Base-by-base conservation (phyloP, 2,329 filamentous ascomycete genomes). In the Pseudocercospora cruenta region DNA sequence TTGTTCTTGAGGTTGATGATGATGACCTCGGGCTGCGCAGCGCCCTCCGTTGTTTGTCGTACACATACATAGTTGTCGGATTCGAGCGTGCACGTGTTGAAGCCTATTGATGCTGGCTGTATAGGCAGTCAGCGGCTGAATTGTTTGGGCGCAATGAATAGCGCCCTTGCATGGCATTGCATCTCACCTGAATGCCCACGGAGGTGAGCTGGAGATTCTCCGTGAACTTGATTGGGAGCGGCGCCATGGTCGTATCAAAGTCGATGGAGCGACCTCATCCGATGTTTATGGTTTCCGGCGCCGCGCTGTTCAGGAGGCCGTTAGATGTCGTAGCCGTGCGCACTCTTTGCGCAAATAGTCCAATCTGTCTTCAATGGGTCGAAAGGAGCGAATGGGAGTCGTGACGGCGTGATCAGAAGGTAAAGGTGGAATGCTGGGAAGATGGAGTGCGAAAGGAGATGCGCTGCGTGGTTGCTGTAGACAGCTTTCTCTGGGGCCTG, bases 1-100 rank as follows among this genome's bases (percentile, higher is more conserved):
- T 90, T 90, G 83, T 97, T 96, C 83, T 98, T 97, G 78, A 99
- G 90, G 82, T 99, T 92, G 82, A 99, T 85, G 80, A 99, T 99
- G 81, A 99, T 91, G 72, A 99, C 94, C 82, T 97, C 94, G 71
- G 94, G 92, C 75, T 92, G 90, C 71, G 93, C 87, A 71, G 90
- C 88, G 75, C 93, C 91, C 79, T 87, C 90, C 81, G 94, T 91
- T 84, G 96, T 94, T 83, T 98, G 94, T 81, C 95, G 91, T 78
- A 99, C 91, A 82, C 95, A 99, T 76, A 99, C 92, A 82, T 90
- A 99, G 79, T 91, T 88, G 82, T 99, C 95, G 78, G 95, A 99
- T 86, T 99, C 95, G 83, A 99, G 88, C 80, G 95, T 99, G 84
- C 91, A 94, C 80, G 90, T 91, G 81, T 94, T 93, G 85, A 94